Conservation (phyloP, 2,329 filamentous ascomycete species). For the Penicillium thymicola region DNA sequence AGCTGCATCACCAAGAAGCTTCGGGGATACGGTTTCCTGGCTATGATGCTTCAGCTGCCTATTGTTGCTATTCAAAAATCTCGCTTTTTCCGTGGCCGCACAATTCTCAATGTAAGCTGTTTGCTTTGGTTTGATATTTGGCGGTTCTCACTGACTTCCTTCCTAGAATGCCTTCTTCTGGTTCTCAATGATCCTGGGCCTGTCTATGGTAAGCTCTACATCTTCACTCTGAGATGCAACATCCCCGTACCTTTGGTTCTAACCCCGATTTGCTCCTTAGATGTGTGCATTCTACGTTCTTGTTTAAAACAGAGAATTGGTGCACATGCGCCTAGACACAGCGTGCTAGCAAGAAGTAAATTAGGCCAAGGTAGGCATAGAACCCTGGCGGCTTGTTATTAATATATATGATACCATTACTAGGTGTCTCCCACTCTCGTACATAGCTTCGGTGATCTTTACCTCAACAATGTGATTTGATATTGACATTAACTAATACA, state of each 20-base stretch:
- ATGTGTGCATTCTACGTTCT: slow-evolving; percentile 62
- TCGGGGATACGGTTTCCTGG: slow-evolving; percentile 85
- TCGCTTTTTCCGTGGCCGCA: slow-evolving; percentile 67
- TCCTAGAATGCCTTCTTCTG: slow-evolving; percentile 75
- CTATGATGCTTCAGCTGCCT: slow-evolving; percentile 95
- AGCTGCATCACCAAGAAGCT: slow-evolving; percentile 97
- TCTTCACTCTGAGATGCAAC: neutral
- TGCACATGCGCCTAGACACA: neutral
- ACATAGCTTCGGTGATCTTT: neutral
- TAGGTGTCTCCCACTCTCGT: neutral
- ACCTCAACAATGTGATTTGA: neutral
- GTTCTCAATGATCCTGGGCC: slow-evolving; percentile 83
- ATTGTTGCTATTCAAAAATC: slow-evolving; percentile 90
- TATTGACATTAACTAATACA: neutral
- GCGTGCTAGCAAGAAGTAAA: neutral
- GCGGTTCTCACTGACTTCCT: neutral
- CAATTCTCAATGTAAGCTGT: slow-evolving; percentile 65
- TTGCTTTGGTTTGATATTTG: neutral
- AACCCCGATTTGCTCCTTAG: slow-evolving; percentile 27
- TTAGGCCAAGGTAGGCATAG: slow-evolving; percentile 3
- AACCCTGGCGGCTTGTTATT: neutral
- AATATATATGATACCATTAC: neutral
- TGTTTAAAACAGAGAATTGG: slow-evolving; percentile 9
- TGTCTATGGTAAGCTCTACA: slow-evolving; percentile 64
- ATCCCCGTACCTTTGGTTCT: neutral